Percentiles rank a stretch among this genome's conserved stretches.
Evolutionary conservation across 805 yeast genomes (phyloP).

Genomic region (Barnettozyma populi): DNA sequence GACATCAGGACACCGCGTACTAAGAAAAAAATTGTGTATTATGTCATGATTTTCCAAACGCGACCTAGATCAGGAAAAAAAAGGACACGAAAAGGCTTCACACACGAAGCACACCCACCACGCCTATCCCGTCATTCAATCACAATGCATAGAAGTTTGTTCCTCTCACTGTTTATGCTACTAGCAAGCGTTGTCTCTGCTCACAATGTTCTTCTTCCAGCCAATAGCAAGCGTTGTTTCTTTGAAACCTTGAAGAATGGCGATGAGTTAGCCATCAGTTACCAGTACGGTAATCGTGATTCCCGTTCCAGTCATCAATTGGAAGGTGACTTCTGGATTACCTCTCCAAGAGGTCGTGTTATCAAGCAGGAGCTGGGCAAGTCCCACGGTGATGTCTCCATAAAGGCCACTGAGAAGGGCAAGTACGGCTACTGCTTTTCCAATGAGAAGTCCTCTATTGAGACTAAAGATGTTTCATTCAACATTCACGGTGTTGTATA

Average conservation of each 20-base stretch:
- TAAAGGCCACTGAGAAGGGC: slow-evolving; percentile 64
- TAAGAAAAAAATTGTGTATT: too few species aligned
- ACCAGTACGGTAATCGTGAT: slow-evolving; percentile 91
- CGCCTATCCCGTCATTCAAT: neutral
- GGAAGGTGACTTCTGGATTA: slow-evolving; percentile 51
- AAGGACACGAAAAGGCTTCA: slow-evolving; percentile 6
- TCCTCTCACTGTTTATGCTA: slow-evolving; percentile 2
- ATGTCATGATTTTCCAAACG: slow-evolving; percentile 1
- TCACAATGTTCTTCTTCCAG: slow-evolving; percentile 77
- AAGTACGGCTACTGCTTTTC: slow-evolving; percentile 86
- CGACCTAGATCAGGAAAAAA: neutral
- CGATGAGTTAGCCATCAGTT: slow-evolving; percentile 82
- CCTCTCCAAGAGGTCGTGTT: slow-evolving; percentile 38
- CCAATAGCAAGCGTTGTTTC: slow-evolving; percentile 84
- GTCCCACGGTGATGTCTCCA: slow-evolving; percentile 76
- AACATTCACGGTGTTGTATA: slow-evolving; percentile 91
- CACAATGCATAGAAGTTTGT: slow-evolving; percentile 2
- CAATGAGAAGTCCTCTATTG: slow-evolving; percentile 68
- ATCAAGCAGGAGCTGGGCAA: slow-evolving; percentile 46
- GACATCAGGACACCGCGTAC: too few species aligned
- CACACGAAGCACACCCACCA: neutral
- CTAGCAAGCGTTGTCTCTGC: slow-evolving; percentile 35
- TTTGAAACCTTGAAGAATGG: slow-evolving; percentile 75
- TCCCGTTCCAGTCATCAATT: slow-evolving; percentile 62
- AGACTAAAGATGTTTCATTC: slow-evolving; percentile 88